These are phyloP conservation scores for Candida ortonii DNA, from an alignment of 805 yeast species.

Conservation along the genomic window DNA sequence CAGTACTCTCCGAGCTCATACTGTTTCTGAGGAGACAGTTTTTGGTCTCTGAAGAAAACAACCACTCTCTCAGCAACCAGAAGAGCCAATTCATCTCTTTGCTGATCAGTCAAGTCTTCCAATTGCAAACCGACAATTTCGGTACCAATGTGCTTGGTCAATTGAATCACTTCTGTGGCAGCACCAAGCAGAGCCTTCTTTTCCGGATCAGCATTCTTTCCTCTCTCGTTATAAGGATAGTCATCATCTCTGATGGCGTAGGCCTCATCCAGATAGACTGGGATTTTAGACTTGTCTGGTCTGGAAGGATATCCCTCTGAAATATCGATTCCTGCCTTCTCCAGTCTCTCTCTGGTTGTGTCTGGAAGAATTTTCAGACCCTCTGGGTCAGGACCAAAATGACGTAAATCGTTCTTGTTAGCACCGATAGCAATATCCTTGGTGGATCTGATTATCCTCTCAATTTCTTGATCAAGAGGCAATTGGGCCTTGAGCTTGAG, in stretches of 20 bases:
- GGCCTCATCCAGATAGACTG: conserved; percentile 41
- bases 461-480: conserved; percentile 24
- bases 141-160: conserved; percentile 48
- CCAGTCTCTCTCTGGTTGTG: conserved; percentile 31
- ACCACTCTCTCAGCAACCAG: conserved; percentile 49
- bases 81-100: conserved; percentile 46
- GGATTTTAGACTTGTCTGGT: conserved; percentile 34
- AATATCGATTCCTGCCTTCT: conserved; percentile 36
- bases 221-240: conserved; percentile 35
- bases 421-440: conserved; percentile 14
- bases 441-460: conserved; percentile 19
- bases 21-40: conserved; percentile 42
- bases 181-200: conserved; percentile 42
- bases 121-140: conserved; percentile 48
- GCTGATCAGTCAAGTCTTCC: conserved; percentile 39
- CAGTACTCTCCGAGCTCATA: conserved; percentile 43
- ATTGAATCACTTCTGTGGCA: conserved; percentile 39
- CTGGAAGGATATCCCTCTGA: conserved; percentile 39
- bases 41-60: conserved; percentile 50
- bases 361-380: conserved; percentile 31
- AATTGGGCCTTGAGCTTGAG: conserved; percentile 13
- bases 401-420: conserved; percentile 10
- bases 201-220: conserved; percentile 38
- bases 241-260: conserved; percentile 35
- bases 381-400: conserved; percentile 21